Evolutionary conservation across 2,329 filamentous ascomycete species (phyloP).

Genomic region (Dactylonectria macrodidyma): DNA sequence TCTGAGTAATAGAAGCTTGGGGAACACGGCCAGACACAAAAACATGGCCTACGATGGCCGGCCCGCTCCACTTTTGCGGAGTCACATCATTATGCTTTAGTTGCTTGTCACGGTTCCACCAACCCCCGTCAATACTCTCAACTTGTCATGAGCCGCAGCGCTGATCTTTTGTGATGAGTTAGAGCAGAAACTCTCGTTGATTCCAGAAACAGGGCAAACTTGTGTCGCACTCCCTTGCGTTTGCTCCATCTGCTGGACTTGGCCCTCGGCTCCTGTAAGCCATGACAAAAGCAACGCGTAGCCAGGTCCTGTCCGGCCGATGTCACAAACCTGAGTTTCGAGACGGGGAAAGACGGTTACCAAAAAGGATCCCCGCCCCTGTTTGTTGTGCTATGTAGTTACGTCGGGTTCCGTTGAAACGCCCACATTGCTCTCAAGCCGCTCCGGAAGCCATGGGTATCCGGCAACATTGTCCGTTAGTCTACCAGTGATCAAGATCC

Average conservation of each 20-base stretch:
- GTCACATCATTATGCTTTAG: conserved; percentile 22
- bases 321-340: conserved; percentile 7
- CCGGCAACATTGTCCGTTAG: conserved; percentile 34
- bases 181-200: conserved; percentile 28
- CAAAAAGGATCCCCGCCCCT: conserved; percentile 37
- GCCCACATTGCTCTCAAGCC: conserved; percentile 35
- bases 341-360: conserved; percentile 6
- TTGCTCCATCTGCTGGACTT: conserved; percentile 24
- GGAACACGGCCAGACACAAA: conserved; percentile 34
- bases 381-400: conserved; percentile 30
- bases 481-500: conserved; percentile 46
- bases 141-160: conserved; percentile 17
- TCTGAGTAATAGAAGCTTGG: conserved; percentile 36
- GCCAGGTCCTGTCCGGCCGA: conserved; percentile 1
- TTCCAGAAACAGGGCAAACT: conserved; percentile 44
- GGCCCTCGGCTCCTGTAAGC: conserved; percentile 17
- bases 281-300: conserved; percentile 22
- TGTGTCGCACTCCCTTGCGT: conserved; percentile 35
- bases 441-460: conserved; percentile 40
- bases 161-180: conserved; percentile 25
- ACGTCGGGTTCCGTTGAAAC: conserved; percentile 39
- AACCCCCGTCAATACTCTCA: conserved; percentile 25
- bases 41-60: conserved; percentile 28
- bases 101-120: conserved; percentile 16
- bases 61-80: conserved; percentile 7